A percentile compares a stretch with the other conserved stretches of the same genome.
Evolutionary conservation across 768 basidiomycete species (phyloP).

Genomic region (Tulasnella sp.): DNA sequence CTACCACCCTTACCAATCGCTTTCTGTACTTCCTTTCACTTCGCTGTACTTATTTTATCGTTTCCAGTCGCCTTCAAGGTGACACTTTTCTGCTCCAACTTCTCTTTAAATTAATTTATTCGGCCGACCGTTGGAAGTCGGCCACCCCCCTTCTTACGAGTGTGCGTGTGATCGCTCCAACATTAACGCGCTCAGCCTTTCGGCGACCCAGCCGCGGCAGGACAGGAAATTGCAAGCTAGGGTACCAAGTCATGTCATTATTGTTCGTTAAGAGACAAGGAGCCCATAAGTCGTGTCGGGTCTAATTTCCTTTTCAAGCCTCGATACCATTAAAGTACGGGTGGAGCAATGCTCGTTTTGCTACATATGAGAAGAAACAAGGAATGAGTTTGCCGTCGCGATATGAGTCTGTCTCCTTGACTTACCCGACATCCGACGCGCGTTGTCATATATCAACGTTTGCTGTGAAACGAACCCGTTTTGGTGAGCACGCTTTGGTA

Average conservation of each 20-base stretch:
- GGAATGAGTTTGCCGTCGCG: not conserved
- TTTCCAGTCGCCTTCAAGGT: too few relatives aligned
- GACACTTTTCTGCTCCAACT: too few relatives aligned
- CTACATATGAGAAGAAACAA: constrained; percentile 37
- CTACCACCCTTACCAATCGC: too few relatives aligned
- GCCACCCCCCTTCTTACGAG: too few relatives aligned
- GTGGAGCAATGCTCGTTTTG: constrained; percentile 56
- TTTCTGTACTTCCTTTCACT: too few relatives aligned
- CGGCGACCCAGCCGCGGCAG: too few relatives aligned
- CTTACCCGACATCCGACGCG: constrained; percentile 87
- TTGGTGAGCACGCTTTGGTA: not conserved
- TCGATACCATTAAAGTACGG: constrained; percentile 43
- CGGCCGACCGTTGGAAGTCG: too few relatives aligned
- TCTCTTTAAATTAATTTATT: too few relatives aligned
- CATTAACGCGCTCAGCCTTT: too few relatives aligned
- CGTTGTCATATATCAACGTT: constrained; percentile 81
- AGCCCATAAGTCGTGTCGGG: not conserved
- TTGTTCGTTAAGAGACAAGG: not conserved
- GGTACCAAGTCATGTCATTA: not conserved
- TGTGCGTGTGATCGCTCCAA: too few relatives aligned
- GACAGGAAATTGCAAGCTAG: not conserved
- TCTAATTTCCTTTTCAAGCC: not conserved
- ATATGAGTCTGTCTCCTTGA: not conserved
- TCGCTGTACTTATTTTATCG: too few relatives aligned
- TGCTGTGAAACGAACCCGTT: constrained; percentile 41